These are phyloP conservation scores for Fusarium sp. DNA, from an alignment of 2,329 filamentous ascomycete species.

Conservation along the genomic window DNA sequence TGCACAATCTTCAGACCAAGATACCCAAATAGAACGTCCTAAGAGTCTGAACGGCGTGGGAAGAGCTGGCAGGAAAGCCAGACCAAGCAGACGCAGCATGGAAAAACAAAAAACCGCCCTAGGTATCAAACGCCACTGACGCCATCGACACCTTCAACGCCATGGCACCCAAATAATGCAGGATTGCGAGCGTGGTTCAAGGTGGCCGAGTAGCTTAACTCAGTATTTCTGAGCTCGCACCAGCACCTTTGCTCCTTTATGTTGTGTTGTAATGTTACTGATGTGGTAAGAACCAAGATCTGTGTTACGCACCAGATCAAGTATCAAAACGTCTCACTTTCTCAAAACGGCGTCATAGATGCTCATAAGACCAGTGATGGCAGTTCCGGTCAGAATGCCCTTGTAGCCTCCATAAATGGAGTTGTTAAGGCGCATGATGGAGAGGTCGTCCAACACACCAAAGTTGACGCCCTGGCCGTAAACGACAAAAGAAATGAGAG, in stretches of 20 bases:
- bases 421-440: conserved; percentile 71
- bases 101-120: conserved; percentile 21
- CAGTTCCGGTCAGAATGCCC: conserved; percentile 74
- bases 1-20: conserved; percentile 5
- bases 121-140: conserved; percentile 50
- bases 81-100: conserved; percentile 13
- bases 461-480: conserved; percentile 75
- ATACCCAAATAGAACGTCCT: neutral
- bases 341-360: conserved; percentile 82
- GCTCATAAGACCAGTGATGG: conserved; percentile 74
- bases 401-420: conserved; percentile 78
- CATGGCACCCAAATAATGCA: conserved; percentile 38
- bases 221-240: conserved; percentile 7
- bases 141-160: conserved; percentile 49
- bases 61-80: conserved; percentile 9
- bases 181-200: conserved; percentile 18
- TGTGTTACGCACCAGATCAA: neutral
- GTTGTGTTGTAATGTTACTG: conserved; percentile 4
- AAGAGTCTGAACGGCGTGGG: neutral
- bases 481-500: conserved; percentile 81
- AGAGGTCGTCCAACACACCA: conserved; percentile 67
- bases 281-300: neutral
- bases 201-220: conserved; percentile 7
- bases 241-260: conserved; percentile 7
- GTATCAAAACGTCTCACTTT: conserved; percentile 62